Base-by-base conservation (phyloP, 306 rosid species). In the Medicago arabica region DNA sequence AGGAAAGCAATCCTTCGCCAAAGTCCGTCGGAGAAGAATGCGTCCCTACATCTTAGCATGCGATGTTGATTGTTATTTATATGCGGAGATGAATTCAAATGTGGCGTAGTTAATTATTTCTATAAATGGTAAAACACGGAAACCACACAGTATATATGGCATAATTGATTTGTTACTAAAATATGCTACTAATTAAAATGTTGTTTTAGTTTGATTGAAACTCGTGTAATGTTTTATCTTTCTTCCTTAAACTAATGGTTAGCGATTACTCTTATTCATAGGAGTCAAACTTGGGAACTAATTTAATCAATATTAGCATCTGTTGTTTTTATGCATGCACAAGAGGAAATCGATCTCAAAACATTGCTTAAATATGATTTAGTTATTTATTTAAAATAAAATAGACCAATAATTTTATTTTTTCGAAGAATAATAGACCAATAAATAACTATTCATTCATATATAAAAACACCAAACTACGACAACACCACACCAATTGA, bases 101-200 rank as follows among this genome's bases (percentile, higher is more conserved):
- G 23, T 64, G 69, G 25, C 38, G 15, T 11, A 9, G 8, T 23
- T 38, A 16, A 8, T 64, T 1, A 10, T n/a, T 38, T 1, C 69
- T 38, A 64, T 8, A 9, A 64, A 8, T 64, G 7, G 46, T 38
- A 40, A 64, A 64, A 38, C 23, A 64, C 28, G 28, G 49, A 64
- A 63, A 12, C 69, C 69, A 63, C 49, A 63, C 69, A 63, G 3
- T 36, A 36, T 63, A 11, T 62, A 34, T 16, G 13, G 69, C 23
- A n/a, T 9, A 61, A 63, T 36, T 38, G 14, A n/a, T 4, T 44
- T 44, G 50, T 11, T 43, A 43, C 49, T 43, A 43, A 25, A 25
- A 25, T 25, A 25, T 25, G 28, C 2, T 25, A 25, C 28, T 2
- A 25, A 25, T 25, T 25, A 25, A 25, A 25, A 25, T 25, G 28